Base-by-base conservation (phyloP, 2,329 filamentous ascomycete species). In the Leptographium flavum region DNA sequence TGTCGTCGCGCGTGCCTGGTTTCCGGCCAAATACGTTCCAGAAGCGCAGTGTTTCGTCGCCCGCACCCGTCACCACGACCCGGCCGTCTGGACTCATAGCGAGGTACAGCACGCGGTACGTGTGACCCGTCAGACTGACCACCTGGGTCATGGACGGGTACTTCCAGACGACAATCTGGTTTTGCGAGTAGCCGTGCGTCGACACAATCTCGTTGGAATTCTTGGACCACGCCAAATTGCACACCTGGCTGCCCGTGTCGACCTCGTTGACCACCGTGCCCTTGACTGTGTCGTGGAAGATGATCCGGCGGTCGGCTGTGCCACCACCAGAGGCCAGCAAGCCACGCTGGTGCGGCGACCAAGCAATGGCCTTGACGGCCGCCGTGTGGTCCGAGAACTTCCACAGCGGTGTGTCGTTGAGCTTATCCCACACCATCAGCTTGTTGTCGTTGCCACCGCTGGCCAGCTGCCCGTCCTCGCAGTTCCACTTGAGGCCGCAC, bases 131-230 rank as follows among this genome's bases (percentile, higher is more conserved):
- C 39, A 98, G 69, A 53, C 86, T 94, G 35, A 87, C 90, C 9
- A 98, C 87, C 60, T 96, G 92, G 41, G 87, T 87, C 92, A 98
- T 96, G 53, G 83, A 88, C 1, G 92, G 92, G 58, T 98, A 98
- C 59, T 98, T 98, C 92, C 92, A 98, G 45, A 98, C 87, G 32
- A 96, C 90, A 55, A 98, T 95, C 62, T 96, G 92, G 60, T 98
- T 95, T 59, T 98, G 92, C 54, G 83, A 90, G 66, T 95, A 98
- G 7, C 92, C 92, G 58, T 98, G 92, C 1, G 92, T 98, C 42
- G 83, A 90, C 45, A 98, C 90, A 47, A 98, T 87, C 63, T 98
- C 92, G 60, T 95, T 94, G 8, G 87, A 94, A 62, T 95, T 94
- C 58, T 93, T 94, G 17, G 83, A 92, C 88, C 93, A 98, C 4